phyloP scores from a whole-genome alignment of 768 basidiomycete genomes.

The Lentinula raphanica region DNA sequence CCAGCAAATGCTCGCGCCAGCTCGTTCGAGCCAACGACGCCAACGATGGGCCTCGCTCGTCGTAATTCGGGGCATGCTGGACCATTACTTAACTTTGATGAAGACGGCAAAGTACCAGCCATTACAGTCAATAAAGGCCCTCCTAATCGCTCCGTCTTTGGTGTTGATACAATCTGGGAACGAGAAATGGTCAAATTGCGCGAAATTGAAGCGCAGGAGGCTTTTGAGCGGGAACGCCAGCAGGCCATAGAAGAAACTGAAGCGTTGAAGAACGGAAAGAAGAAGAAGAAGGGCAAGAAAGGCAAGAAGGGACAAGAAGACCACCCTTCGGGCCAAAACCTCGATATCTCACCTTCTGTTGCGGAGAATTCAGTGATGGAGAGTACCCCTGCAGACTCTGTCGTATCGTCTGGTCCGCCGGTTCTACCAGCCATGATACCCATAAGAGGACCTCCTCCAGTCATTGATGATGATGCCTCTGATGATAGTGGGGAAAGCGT shows the following conservation, averaged over 20 bases:
- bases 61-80: slow-evolving; percentile 50
- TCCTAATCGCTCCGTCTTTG: slow-evolving; percentile 78
- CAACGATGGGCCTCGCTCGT: slow-evolving; percentile 35
- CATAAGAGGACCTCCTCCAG: slow-evolving; percentile 32
- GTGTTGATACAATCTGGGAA: slow-evolving; percentile 91
- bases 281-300: slow-evolving; percentile 42
- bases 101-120: slow-evolving; percentile 33
- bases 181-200: slow-evolving; percentile 77
- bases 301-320: slow-evolving; percentile 21
- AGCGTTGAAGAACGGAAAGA: slow-evolving; percentile 38
- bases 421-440: slow-evolving; percentile 40
- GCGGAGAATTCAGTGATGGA: slow-evolving; percentile 7
- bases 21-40: slow-evolving; percentile 37
- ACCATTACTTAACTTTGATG: slow-evolving; percentile 65
- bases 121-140: slow-evolving; percentile 23
- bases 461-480: slow-evolving; percentile 45
- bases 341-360: not conserved
- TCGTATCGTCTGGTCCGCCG: slow-evolving; percentile 34
- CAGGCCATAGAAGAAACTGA: slow-evolving; percentile 40
- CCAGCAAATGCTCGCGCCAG: slow-evolving; percentile 41
- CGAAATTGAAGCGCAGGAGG: slow-evolving; percentile 66
- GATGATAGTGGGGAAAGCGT: slow-evolving; percentile 53
- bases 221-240: slow-evolving; percentile 39
- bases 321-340: not conserved
- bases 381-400: slow-evolving; percentile 13